These are phyloP conservation scores for Fraxinus baroniana DNA, from an alignment of 305 asterid species.

Conservation along the genomic window DNA sequence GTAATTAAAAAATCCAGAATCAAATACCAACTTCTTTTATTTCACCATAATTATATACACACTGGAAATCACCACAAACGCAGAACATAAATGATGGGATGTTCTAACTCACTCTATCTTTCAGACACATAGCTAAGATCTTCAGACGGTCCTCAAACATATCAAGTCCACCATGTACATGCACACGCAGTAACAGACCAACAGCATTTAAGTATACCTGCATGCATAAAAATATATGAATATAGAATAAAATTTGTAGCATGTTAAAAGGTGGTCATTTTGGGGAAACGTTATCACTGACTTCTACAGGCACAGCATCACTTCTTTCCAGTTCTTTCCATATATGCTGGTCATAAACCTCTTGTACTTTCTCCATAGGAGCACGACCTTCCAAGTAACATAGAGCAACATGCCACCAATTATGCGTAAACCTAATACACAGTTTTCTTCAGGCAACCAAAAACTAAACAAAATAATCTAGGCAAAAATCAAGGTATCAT, in stretches of 20 bases:
- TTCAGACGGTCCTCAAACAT: constrained; percentile 59
- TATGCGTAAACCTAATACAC: constrained; percentile 78
- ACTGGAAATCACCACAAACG: background rate
- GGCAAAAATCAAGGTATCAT: background rate
- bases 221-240: constrained; percentile 13
- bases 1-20: background rate
- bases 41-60: background rate
- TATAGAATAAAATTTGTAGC: constrained; percentile 9
- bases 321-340: constrained; percentile 86
- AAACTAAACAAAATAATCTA: background rate
- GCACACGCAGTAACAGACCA: constrained; percentile 72
- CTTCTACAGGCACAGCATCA: constrained; percentile 74
- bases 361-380: constrained; percentile 57
- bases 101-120: constrained; percentile 66
- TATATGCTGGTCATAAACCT: constrained; percentile 63
- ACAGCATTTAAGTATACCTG: constrained; percentile 87
- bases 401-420: constrained; percentile 98
- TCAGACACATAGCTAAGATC: constrained; percentile 53
- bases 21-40: background rate
- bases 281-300: constrained; percentile 22
- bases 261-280: background rate
- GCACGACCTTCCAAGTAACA: constrained; percentile 89
- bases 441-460: constrained; percentile 25
- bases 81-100: background rate
- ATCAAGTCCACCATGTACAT: constrained; percentile 55